Percentiles rank a stretch among this genome's conserved stretches.
Conservation (phyloP, 176 grass and related monocot species). For the sorghum (Sorghum bicolor) region DNA sequence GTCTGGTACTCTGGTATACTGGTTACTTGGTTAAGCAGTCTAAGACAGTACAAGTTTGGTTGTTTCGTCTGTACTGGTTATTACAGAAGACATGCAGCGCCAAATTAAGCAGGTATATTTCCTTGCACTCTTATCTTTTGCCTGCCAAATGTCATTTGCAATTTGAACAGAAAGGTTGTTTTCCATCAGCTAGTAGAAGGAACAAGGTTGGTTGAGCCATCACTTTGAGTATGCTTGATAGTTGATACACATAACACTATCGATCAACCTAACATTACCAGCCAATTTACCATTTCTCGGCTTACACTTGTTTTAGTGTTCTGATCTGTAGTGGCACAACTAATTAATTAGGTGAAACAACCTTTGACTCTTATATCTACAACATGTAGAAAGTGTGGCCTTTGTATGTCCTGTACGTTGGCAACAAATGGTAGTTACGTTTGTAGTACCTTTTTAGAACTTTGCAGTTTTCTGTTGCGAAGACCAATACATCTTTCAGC, state of each 20-base stretch:
- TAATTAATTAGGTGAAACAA: neutral
- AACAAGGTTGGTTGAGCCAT: neutral
- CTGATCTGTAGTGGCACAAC: neutral
- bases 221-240: neutral
- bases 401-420: neutral
- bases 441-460: neutral
- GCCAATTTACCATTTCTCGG: neutral
- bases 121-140: neutral
- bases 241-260: neutral
- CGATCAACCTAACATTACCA: neutral
- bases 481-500: neutral
- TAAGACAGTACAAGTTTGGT: neutral
- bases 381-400: neutral
- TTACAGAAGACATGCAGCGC: neutral
- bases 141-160: neutral
- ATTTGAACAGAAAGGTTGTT: neutral
- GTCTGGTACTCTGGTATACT: neutral
- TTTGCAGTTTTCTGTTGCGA: neutral
- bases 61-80: neutral
- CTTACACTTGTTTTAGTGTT: neutral
- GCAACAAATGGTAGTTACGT: neutral
- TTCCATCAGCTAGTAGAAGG: neutral
- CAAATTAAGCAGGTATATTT: neutral
- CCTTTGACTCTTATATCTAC: neutral
- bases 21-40: neutral